Conservation (phyloP, 2,329 filamentous ascomycete species). For the Calonectria pteridis region DNA sequence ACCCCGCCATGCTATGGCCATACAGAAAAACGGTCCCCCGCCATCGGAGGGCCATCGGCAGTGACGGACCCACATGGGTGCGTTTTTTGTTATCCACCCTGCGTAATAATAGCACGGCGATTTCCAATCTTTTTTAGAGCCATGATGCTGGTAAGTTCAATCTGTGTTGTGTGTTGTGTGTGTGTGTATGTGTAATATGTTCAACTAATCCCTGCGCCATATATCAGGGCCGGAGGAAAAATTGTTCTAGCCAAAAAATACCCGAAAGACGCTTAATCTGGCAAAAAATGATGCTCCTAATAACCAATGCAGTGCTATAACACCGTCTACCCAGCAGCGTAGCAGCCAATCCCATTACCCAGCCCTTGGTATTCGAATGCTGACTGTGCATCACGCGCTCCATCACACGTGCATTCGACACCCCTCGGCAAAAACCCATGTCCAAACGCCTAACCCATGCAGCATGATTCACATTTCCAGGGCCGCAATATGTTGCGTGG, state of each 20-base stretch:
- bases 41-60: conserved; percentile 48
- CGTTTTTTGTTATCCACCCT: conserved; percentile 29
- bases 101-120: conserved; percentile 29
- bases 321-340: background rate
- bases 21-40: conserved; percentile 41
- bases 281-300: background rate
- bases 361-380: background rate
- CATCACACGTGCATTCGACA: conserved; percentile 13
- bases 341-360: background rate
- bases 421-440: conserved; percentile 12
- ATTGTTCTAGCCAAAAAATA: background rate
- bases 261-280: background rate
- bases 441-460: conserved; percentile 41
- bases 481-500: background rate
- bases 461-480: conserved; percentile 21
- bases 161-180: background rate
- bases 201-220: background rate
- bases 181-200: background rate
- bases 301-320: background rate
- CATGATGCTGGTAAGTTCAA: conserved; percentile 9
- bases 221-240: background rate
- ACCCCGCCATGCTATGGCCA: conserved; percentile 45
- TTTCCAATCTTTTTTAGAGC: conserved; percentile 23
- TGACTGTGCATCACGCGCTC: conserved; percentile 9
- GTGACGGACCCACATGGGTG: conserved; percentile 27